Evolutionary conservation across 192 early-diverging fungal species (phyloP).

Genomic region (Blastocladiella britannica): DNA sequence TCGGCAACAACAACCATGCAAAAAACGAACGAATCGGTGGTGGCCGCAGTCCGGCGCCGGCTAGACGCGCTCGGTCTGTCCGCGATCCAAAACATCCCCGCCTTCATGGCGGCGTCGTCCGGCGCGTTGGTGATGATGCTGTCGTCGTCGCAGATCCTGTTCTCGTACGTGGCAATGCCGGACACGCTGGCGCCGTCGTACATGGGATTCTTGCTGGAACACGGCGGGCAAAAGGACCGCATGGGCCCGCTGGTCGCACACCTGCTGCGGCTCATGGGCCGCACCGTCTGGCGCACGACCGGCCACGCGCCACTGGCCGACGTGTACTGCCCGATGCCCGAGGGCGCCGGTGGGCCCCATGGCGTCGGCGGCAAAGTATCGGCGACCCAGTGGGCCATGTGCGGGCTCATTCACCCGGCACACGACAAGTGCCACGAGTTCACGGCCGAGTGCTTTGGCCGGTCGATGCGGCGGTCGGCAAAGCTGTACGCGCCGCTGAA

Average conservation of each 20-base stretch:
- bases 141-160: slow-evolving; percentile 23
- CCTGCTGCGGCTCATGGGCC: slow-evolving; percentile 6
- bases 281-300: slow-evolving; percentile 2
- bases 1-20: too few species aligned
- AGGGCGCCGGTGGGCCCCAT: slow-evolving; percentile 6
- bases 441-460: slow-evolving; percentile 15
- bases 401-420: slow-evolving; percentile 38
- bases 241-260: slow-evolving; percentile 7
- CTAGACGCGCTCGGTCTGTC: too few species aligned
- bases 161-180: slow-evolving; percentile 26
- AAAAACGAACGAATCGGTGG: too few species aligned
- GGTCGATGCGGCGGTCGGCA: slow-evolving; percentile 27
- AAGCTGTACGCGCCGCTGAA: slow-evolving; percentile 44
- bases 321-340: slow-evolving; percentile 7
- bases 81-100: too few species aligned
- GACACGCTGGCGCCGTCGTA: slow-evolving; percentile 35
- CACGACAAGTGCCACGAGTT: slow-evolving; percentile 23
- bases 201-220: slow-evolving; percentile 23
- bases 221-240: slow-evolving; percentile 13
- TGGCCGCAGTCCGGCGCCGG: too few species aligned
- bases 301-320: not conserved
- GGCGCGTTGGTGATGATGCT: slow-evolving; percentile 25
- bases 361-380: slow-evolving; percentile 2
- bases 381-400: slow-evolving; percentile 25
- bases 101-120: slow-evolving; percentile 13